phyloP scores from a whole-genome alignment of 2,329 filamentous ascomycete genomes.

The Clonostachys solani region DNA sequence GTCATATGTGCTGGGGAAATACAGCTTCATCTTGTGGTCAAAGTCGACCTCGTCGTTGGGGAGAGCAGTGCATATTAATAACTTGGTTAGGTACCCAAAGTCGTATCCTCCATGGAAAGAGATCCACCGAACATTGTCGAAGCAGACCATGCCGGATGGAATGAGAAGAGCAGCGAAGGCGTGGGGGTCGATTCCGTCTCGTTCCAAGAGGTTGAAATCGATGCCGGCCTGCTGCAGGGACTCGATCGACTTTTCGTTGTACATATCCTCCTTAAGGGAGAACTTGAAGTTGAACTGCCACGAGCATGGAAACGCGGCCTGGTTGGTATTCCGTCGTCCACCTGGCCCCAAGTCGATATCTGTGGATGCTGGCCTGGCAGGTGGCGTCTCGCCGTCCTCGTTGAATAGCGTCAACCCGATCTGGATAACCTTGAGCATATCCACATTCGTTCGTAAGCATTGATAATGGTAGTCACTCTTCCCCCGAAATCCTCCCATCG shows the following conservation, averaged over 20 bases:
- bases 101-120: slow-evolving; percentile 98
- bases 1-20: slow-evolving; percentile 91
- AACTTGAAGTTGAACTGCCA: slow-evolving; percentile 99
- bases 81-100: slow-evolving; percentile 95
- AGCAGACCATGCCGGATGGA: slow-evolving; percentile 84
- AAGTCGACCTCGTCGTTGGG: slow-evolving; percentile 90
- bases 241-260: slow-evolving; percentile 90
- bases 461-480: slow-evolving; percentile 99
- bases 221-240: slow-evolving; percentile 90
- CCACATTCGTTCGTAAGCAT: slow-evolving; percentile 93
- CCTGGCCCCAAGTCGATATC: slow-evolving; percentile 26
- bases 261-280: slow-evolving; percentile 94
- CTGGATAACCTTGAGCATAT: slow-evolving; percentile 96
- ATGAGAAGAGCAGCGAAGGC: slow-evolving; percentile 89
- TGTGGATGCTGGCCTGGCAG: slow-evolving; percentile 54
- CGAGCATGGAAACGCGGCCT: slow-evolving; percentile 69
- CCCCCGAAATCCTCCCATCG: slow-evolving; percentile 89
- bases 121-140: slow-evolving; percentile 89
- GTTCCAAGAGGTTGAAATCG: slow-evolving; percentile 79
- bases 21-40: slow-evolving; percentile 81
- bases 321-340: slow-evolving; percentile 31
- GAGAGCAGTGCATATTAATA: slow-evolving; percentile 77
- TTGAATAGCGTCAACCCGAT: slow-evolving; percentile 93
- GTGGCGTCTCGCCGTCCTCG: slow-evolving; percentile 81
- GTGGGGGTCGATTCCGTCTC: slow-evolving; percentile 84